Evolutionary conservation across 306 rosid genomes (phyloP), one percentile per base, ranked within the genome.

Genomic region (Medicago lupulina): DNA sequence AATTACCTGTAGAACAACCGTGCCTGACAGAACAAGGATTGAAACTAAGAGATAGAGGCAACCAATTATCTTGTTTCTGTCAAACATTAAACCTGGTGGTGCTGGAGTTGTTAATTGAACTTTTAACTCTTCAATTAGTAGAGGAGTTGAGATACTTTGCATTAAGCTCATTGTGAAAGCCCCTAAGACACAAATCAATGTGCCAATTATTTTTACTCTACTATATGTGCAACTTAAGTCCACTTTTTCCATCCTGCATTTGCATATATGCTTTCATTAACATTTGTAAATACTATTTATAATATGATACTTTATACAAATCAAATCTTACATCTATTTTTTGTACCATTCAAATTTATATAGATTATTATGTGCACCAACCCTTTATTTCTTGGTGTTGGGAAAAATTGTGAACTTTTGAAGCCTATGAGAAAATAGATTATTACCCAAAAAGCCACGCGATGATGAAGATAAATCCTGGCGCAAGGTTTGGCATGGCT

Each of bases 401-500:
- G 1, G 19, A 49, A 49, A 49, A 17, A 67, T 44, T 28, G 34
- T 28, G 34, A 28, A 28, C 3, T 28, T 5, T 34, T 34, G 38
- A 34, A 34, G 38, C 38, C 38, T 34, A 34, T 34, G 38, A 34
- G 38, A 34, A 34, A 34, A 34, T 34, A 34, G 38, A 34, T 34
- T 34, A 34, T 34, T 90, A 94, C 98, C 96, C 79, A 65, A 87
- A 76, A 69, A 74, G 76, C 91, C 96, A 95, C 1, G 98, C 97
- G 16, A 92, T 95, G 69, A 88, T 19, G 81, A 90, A 95, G 83
- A 95, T 92, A 31, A 95, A 74, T 7, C 90, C 97, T 0, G 98
- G 98, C 47, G 92, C 92, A 82, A 95, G 89, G 84, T 92, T 95
- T 73, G 98, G 98, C 98, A 90, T 95, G 73, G 98, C 93, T 13